These are phyloP conservation scores for Andrographis paniculata DNA, from an alignment of 305 asterid genomes.

Conservation along the genomic window DNA sequence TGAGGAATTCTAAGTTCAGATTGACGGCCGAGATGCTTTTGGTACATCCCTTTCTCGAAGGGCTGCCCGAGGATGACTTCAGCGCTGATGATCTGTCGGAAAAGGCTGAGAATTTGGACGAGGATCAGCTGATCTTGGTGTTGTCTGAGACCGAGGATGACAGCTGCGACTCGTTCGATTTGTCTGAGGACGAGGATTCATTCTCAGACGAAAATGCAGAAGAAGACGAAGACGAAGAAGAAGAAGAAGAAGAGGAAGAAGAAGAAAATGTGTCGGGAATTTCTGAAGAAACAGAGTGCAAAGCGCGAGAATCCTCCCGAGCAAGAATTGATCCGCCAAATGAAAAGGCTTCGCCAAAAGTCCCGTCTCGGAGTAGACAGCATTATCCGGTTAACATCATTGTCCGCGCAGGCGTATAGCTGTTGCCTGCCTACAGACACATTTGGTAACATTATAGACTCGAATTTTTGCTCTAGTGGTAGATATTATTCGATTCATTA, in stretches of 20 bases:
- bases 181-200: too few relatives aligned
- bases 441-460: conserved; percentile 23
- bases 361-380: conserved; percentile 20
- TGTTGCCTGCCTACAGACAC: too few relatives aligned
- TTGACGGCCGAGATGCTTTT: conserved; percentile 76
- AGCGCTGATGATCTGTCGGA: conserved; percentile 26
- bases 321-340: conserved; percentile 20
- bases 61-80: conserved; percentile 35
- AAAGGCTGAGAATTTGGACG: conserved; percentile 48
- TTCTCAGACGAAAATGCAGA: too few relatives aligned
- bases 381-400: conserved; percentile 42
- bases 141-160: conserved; percentile 38
- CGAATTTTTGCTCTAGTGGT: conserved; percentile 17
- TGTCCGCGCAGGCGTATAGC: conserved; percentile 52
- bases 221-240: conserved; percentile 23
- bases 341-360: conserved; percentile 20
- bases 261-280: conserved; percentile 29
- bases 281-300: conserved; percentile 23
- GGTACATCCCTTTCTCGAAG: conserved; percentile 54
- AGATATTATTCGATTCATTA: conserved; percentile 20
- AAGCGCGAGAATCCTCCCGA: conserved; percentile 23
- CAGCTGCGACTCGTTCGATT: too few relatives aligned
- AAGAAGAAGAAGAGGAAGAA: conserved; percentile 25
- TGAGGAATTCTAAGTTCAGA: conserved; percentile 54
- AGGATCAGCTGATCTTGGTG: conserved; percentile 30